Evolutionary conservation across 768 basidiomycete species (phyloP), one percentile per base, ranked within the genome.

Genomic region (Lactarius hatsudake): DNA sequence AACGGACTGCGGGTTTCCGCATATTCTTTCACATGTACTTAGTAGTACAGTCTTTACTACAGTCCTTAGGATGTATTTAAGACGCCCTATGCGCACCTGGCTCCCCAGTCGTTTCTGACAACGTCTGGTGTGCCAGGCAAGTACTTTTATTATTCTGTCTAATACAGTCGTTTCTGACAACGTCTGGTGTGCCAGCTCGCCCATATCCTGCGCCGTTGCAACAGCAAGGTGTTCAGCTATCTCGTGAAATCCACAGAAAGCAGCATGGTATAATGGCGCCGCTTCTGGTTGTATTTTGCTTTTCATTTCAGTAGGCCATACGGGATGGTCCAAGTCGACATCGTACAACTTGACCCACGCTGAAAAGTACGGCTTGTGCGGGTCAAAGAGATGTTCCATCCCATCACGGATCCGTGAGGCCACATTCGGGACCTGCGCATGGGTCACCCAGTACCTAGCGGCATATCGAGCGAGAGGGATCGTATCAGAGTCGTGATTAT

Each of bases 241-340:
- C 42, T 43, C 42, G 42, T 12, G 26, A 13, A 53, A 15, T 13
- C 23, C 51, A 26, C 23, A 26, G 51, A 15, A 23, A 1, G 51
- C 13, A 15, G 13, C 23, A 15, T 26, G 12, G 51, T 53, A 53
- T 17, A 26, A 53, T 26, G 23, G 26, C 3, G 2, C 13, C 2
- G 51, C 51, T 26, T 5, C 26, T 15, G 51, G 51, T 53, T 26
- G 51, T 26, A 53, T 53, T 53, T 15, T 6, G 13, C 2, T 3
- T 3, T n/a, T 4, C 20, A 18, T 7, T 8, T n/a, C 20, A 0
- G 0, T 0, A 17, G 7, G 17, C 18, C 18, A 43, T 10, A 5
- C 6, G 7, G 42, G 7, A 6, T 5, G 42, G n/a, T 51, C 12
- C 36, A 0, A 36, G 2, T 10, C 12, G 48, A 23, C 13, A 6